Conservation (phyloP, 2,329 filamentous ascomycete genomes). For the Aureobasidium melanogenum region DNA sequence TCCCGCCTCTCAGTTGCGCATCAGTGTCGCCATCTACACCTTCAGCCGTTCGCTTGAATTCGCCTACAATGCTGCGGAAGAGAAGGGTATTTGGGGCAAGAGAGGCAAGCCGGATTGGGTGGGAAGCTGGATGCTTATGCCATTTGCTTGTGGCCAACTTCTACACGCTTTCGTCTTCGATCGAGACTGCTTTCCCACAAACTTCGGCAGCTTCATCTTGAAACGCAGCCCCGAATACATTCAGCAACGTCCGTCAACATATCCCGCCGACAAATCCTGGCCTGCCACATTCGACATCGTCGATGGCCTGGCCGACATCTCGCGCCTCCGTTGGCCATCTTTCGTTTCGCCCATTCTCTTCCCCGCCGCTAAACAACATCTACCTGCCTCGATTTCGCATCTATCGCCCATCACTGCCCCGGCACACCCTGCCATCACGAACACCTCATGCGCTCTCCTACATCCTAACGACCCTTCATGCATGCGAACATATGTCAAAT, state of each 20-base stretch:
- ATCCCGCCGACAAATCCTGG: conserved; percentile 62
- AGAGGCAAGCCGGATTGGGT: conserved; percentile 60
- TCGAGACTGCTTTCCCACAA: conserved; percentile 43
- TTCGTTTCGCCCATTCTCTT: conserved; percentile 84
- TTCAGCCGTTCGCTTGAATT: conserved; percentile 79
- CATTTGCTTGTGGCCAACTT: conserved; percentile 39
- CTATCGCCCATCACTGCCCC: conserved; percentile 72
- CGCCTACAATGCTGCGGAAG: conserved; percentile 73
- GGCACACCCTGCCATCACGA: conserved; percentile 78
- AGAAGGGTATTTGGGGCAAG: conserved; percentile 26
- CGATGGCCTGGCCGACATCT: conserved; percentile 73
- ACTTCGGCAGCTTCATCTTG: conserved; percentile 57
- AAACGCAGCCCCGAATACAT: conserved; percentile 71
- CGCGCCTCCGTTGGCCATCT: conserved; percentile 74
- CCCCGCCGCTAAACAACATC: conserved; percentile 47
- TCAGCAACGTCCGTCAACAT: conserved; percentile 59
- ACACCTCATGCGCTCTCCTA: conserved; percentile 79
- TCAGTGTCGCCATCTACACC: conserved; percentile 73
- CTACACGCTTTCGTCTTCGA: conserved; percentile 45
- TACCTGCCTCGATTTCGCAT: conserved; percentile 55
- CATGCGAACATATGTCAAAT: conserved; percentile 74
- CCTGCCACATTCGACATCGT: conserved; percentile 67
- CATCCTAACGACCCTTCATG: conserved; percentile 86
- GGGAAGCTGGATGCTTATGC: conserved; percentile 44
- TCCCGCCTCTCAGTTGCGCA: conserved; percentile 60